These are phyloP conservation scores for Pecoramyces ruminantium DNA, from an alignment of 192 early-diverging fungal genomes.

Conservation along the genomic window DNA sequence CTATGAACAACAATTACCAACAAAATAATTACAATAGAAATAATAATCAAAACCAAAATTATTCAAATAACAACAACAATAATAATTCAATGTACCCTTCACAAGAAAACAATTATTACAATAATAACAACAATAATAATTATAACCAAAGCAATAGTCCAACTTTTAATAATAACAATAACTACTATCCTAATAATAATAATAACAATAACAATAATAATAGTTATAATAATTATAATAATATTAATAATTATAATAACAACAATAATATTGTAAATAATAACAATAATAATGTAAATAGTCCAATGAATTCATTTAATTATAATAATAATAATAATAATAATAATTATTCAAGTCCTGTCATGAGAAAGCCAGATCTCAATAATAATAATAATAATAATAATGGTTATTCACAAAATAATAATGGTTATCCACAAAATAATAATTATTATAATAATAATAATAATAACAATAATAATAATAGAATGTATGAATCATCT, in stretches of 20 bases:
- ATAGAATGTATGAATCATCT: no score
- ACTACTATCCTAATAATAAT: background rate
- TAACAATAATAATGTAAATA: background rate
- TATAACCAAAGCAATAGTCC: no score
- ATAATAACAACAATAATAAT: background rate
- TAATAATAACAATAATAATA: background rate
- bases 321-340: no score
- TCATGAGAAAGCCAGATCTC: background rate
- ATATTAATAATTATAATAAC: background rate
- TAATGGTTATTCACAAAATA: background rate
- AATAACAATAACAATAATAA: background rate
- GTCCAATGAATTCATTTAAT: no score
- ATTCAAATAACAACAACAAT: no score
- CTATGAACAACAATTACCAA: no score
- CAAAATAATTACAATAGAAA: background rate
- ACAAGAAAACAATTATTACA: background rate
- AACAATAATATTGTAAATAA: background rate
- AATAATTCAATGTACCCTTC: no score
- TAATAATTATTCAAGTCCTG: background rate
- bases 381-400: background rate
- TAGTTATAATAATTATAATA: background rate
- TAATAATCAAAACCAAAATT: no score
- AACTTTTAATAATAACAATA: no score
- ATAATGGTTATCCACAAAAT: background rate
- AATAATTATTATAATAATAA: background rate